Base-by-base conservation (phyloP, 208 protist species). In the Leishmania arabica region DNA sequence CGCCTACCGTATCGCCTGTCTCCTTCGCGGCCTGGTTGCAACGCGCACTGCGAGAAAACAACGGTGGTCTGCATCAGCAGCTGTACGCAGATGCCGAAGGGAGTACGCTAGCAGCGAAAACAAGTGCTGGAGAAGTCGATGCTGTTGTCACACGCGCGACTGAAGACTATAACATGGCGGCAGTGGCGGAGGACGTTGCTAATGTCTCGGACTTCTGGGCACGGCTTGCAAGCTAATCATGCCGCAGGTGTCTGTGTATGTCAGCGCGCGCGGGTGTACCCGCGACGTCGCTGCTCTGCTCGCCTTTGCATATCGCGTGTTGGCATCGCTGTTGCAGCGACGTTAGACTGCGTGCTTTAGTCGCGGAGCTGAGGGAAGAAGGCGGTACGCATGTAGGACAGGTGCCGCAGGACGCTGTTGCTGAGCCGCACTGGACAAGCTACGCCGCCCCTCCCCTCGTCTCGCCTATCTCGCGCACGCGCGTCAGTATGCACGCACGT, bases 141-240 rank as follows among this genome's bases (percentile, higher is more conserved):
- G 64, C 64, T 31, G 45, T 0, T 51, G 15, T 11, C 17, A 31
- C 66, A n/a, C 58, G 31, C n/a, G 1, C 19, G 13, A 45, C 4
- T 3, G 31, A 77, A 49, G 45, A 53, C 2, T 24, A 27, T 24
- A 34, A 31, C 37, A 37, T 51, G 21, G 65, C 21, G 11, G 37
- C 27, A 1, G 51, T 49, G 21, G 4, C 37, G 8, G 54, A 49
- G 21, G 74, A 19, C 31, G 51, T 31, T 31, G 64, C 45, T 15
- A 4, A 37, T 27, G 34, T 42, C 31, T 27, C 21, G 47, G 47
- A 80, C 8, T 91, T 91, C 45, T 91, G 88, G 88, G 64, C 60
- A 13, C 58, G 84, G 47, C 85, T 91, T 2, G 83, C 86, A 9
- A 87, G 85, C 58, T 88, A 68, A 68, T 4, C 51, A 54, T 21